Evolutionary conservation across 2,329 filamentous ascomycete species (phyloP).

Genomic region (Dactylellina sp.): DNA sequence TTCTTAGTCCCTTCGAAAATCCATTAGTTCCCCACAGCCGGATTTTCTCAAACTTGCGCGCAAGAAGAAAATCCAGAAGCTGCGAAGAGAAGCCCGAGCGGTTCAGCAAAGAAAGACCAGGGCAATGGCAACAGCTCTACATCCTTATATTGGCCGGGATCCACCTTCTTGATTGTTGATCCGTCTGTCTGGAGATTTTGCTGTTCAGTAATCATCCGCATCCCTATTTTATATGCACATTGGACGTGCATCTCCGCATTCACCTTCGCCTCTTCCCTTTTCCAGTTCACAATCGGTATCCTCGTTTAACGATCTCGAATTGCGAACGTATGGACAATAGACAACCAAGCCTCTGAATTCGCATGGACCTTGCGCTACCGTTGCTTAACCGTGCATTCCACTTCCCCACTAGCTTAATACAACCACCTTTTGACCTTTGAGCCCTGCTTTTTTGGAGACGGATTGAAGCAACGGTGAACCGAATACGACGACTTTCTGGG

Average conservation of each 20-base stretch:
- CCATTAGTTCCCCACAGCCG: conserved; percentile 27
- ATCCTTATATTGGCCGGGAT: conserved; percentile 55
- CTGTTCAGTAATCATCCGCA: conserved; percentile 52
- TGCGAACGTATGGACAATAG: conserved; percentile 23
- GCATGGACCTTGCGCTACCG: conserved; percentile 26
- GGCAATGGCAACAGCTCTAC: conserved; percentile 33
- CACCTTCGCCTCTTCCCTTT: conserved; percentile 38
- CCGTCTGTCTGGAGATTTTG: conserved; percentile 19
- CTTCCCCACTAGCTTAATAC: conserved; percentile 44
- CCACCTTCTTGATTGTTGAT: conserved; percentile 46
- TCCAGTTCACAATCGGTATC: conserved; percentile 21
- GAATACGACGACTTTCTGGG: conserved; percentile 15
- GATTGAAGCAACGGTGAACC: conserved; percentile 20
- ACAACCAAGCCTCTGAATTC: conserved; percentile 31
- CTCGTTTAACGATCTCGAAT: conserved; percentile 27
- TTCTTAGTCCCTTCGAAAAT: conserved; percentile 30
- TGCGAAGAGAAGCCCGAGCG: conserved; percentile 16
- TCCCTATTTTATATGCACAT: conserved; percentile 51
- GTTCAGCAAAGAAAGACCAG: conserved; percentile 1
- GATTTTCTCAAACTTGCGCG: conserved; percentile 24
- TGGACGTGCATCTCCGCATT: conserved; percentile 41
- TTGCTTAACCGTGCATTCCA: conserved; percentile 12
- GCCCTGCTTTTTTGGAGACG: conserved; percentile 1
- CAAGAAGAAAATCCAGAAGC: conserved; percentile 18
- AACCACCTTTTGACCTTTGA: conserved; percentile 9